Base-by-base conservation (phyloP, 2,329 filamentous ascomycete genomes). In the Drechslerella stenobrocha region DNA sequence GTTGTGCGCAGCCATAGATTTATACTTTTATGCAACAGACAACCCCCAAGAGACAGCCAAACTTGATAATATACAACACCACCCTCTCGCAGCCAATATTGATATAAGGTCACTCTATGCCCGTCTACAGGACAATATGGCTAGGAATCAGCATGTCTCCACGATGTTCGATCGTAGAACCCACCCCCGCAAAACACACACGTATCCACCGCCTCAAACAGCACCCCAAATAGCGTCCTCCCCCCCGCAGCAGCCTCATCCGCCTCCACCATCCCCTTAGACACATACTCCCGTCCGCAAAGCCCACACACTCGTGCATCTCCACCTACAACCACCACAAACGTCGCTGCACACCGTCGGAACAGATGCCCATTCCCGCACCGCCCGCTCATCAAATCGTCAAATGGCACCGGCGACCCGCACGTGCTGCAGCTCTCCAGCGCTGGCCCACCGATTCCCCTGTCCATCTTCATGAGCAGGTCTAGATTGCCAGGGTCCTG, bases 141-240 rank as follows among this genome's bases (percentile, higher is more conserved):
- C 26, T 47, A 47, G n/a, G 26, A 47, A 9, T 47, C 44, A 47
- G 44, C 20, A 47, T 18, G 22, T 4, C 26, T 15, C 26, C 44
- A 47, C 8, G 22, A 13, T n/a, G 59, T 55, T 26, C 60, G 60
- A 47, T 67, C 55, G 34, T 67, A 67, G 28, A 67, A 67, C 8
- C 50, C 57, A 1, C 63, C 63, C 2, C 63, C 63, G 15, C 63
- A 67, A 22, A 67, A 67, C 1, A 67, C 63, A 52, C 63, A 67
- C n/a, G 55, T 67, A 60, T 67, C 63, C n/a, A 47, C 63, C n/a
- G 63, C 63, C 22, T 67, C 55, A 42, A 55, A 60, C 4, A 67
- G 23, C 3, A 55, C 34, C 22, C 55, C 52, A 22, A 67, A 40
- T 28, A 67, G 30, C 20, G 55, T 55, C 11, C 42, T 30, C 2